Conservation (phyloP, 768 basidiomycete species). For the Auricularia auricula-judae region DNA sequence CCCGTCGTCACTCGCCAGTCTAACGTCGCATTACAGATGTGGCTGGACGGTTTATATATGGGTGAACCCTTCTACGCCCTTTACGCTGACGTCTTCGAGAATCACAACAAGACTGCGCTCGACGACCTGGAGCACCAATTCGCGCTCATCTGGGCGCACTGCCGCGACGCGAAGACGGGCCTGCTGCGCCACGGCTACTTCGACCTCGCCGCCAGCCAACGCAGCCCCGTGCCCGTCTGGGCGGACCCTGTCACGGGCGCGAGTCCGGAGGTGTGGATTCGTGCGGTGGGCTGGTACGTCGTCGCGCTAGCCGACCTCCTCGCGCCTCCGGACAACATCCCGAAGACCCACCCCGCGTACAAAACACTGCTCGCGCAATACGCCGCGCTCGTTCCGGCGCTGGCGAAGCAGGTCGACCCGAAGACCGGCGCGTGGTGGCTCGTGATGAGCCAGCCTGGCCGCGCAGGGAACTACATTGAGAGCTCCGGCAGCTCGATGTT, state of each 20-base stretch:
- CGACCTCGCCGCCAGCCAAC: constrained; percentile 22
- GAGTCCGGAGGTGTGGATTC: constrained; percentile 39
- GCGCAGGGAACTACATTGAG: constrained; percentile 37
- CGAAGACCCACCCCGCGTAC: constrained; percentile 21
- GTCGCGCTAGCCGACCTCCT: constrained; percentile 40
- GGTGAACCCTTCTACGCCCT: constrained; percentile 33
- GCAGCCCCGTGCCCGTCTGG: constrained; percentile 21
- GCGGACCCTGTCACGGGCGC: constrained; percentile 35
- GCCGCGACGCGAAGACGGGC: constrained; percentile 26
- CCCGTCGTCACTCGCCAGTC: too few relatives aligned
- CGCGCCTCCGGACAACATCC: constrained; percentile 20
- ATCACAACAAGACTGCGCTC: constrained; percentile 28
- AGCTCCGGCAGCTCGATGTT: constrained; percentile 37
- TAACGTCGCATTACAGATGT: constrained; percentile 7
- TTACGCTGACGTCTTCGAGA: constrained; percentile 27
- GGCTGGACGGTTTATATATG: constrained; percentile 39
- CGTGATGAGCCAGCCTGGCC: constrained; percentile 36
- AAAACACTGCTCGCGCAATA: constrained; percentile 23
- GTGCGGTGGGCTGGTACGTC: constrained; percentile 10
- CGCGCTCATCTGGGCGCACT: constrained; percentile 33
- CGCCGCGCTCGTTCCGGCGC: constrained; percentile 22
- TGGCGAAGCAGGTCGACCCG: constrained; percentile 29
- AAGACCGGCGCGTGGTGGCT: constrained; percentile 37
- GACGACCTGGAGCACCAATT: constrained; percentile 32
- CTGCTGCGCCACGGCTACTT: constrained; percentile 42